Base-by-base conservation (phyloP, 2,329 filamentous ascomycete genomes). In the Cadophora sp. region DNA sequence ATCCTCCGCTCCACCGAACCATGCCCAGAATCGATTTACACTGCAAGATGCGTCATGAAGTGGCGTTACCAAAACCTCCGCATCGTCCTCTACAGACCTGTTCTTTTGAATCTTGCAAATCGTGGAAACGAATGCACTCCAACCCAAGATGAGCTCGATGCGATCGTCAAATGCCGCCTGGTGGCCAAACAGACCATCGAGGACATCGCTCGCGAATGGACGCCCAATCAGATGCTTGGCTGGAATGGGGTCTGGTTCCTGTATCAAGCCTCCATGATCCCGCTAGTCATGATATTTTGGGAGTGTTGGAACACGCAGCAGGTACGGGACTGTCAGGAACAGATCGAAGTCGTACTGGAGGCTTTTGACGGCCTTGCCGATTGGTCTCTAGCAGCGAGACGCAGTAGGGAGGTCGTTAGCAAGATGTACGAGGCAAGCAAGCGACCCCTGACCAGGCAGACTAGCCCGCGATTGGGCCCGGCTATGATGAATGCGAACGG, bases 191-290 rank as follows among this genome's bases (percentile, higher is more conserved):
- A 89, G 71, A 90, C 90, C 0, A 92, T 94, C 70, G 86, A 89
- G 67, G 91, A 93, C 68, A 92, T 94, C 70, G 85, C 88, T 12
- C 82, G 84, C 26, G 90, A 91, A 70, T 93, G 91, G 81, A 86
- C 87, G 56, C 86, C 88, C 56, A 92, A 92, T 76, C 88, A 93
- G 76, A 92, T 94, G 81, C 88, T 88, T 0, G 91, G 91, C 9
- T 94, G 91, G 92, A 92, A 93, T 77, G 92, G 90, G 0, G 91
- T 92, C 2, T 94, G 91, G 91, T 91, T 93, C 79, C 85, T 92
- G 68, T 94, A 93, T 80, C 92, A 94, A 78, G 91, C 92, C 0
- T 88, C 88, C 71, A 92, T 94, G 89, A 89, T 94, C 9, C 92
- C 92, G 0, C 84, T 95, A 1, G 86, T 95, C 12, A 91, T 87